A percentile compares a stretch with the other conserved stretches of the same genome.
Evolutionary conservation across 352 stramenopile genomes (phyloP).

Genomic region (Elongisporangium prolatum): DNA sequence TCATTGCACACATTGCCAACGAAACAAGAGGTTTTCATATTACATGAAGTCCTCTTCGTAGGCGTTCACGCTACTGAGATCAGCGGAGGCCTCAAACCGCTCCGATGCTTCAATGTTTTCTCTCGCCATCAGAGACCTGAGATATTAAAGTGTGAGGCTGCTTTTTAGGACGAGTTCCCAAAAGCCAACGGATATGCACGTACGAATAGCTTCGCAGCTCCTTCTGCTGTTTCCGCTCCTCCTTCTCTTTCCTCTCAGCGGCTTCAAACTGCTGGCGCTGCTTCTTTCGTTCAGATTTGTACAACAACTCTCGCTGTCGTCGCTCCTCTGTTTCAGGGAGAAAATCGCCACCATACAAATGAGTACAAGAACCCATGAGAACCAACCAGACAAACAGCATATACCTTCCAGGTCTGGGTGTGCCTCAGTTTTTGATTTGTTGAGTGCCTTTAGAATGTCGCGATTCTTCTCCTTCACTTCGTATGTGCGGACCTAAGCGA

Average conservation of each 20-base stretch:
- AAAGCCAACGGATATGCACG: conserved; percentile 7
- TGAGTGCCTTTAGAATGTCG: conserved; percentile 83
- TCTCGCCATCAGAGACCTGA: conserved; percentile 51
- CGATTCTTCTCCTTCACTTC: conserved; percentile 81
- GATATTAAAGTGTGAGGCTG: background rate
- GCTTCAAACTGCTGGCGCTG: conserved; percentile 50
- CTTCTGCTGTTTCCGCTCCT: conserved; percentile 67
- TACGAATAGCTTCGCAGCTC: conserved; percentile 75
- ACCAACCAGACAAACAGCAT: background rate
- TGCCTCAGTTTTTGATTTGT: conserved; percentile 78
- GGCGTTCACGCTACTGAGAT: conserved; percentile 61
- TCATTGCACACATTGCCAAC: no score
- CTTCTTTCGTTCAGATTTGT: conserved; percentile 72
- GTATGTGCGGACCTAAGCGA: conserved; percentile 56
- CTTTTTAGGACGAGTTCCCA: background rate
- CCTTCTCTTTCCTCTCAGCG: conserved; percentile 42
- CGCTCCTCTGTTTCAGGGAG: conserved; percentile 37
- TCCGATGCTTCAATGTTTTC: conserved; percentile 56
- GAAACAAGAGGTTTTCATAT: no score
- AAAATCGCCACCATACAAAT: background rate
- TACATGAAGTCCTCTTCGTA: conserved; percentile 86
- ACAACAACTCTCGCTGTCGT: conserved; percentile 55
- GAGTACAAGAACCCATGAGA: background rate
- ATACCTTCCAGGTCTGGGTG: conserved; percentile 77
- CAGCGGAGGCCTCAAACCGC: conserved; percentile 35